These are phyloP conservation scores for Purpureocillium takamizusanense DNA, from an alignment of 2,329 filamentous ascomycete genomes.

Conservation along the genomic window DNA sequence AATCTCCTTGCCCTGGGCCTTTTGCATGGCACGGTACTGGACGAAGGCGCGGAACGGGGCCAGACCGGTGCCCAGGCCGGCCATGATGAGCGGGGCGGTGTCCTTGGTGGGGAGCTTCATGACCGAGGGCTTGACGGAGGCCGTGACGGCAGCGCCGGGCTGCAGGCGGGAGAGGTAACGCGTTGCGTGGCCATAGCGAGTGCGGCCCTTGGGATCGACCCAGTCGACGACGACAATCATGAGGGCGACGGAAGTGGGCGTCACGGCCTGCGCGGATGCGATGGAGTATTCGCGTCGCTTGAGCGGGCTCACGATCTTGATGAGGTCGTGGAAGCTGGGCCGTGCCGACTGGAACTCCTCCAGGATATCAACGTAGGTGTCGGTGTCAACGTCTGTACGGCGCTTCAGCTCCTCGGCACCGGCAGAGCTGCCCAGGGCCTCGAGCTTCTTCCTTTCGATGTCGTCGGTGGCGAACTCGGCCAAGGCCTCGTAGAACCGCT, in stretches of 20 bases:
- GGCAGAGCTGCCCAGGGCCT: constrained; percentile 65
- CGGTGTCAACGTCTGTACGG: constrained; percentile 79
- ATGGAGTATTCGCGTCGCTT: constrained; percentile 99
- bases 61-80: constrained; percentile 92
- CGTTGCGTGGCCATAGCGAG: constrained; percentile 87
- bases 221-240: constrained; percentile 98
- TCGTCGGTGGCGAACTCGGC: constrained; percentile 79
- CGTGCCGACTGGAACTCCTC: constrained; percentile 85
- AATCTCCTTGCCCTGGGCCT: constrained; percentile 92
- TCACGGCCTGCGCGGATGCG: constrained; percentile 91
- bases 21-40: constrained; percentile 96
- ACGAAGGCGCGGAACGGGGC: constrained; percentile 99
- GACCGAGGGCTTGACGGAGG: constrained; percentile 92
- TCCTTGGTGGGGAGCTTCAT: constrained; percentile 93
- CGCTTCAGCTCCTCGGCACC: constrained; percentile 88
- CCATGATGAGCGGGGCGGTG: constrained; percentile 95
- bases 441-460: constrained; percentile 71
- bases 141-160: constrained; percentile 72
- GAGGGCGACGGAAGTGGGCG: constrained; percentile 78
- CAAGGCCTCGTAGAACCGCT: constrained; percentile 93
- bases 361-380: constrained; percentile 85
- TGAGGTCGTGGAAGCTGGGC: constrained; percentile 79
- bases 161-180: constrained; percentile 74
- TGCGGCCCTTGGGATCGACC: constrained; percentile 80
- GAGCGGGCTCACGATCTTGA: constrained; percentile 78